These are phyloP conservation scores for Thalassiosira profunda DNA, from an alignment of 108 stramenopile genomes.

Conservation along the genomic window DNA sequence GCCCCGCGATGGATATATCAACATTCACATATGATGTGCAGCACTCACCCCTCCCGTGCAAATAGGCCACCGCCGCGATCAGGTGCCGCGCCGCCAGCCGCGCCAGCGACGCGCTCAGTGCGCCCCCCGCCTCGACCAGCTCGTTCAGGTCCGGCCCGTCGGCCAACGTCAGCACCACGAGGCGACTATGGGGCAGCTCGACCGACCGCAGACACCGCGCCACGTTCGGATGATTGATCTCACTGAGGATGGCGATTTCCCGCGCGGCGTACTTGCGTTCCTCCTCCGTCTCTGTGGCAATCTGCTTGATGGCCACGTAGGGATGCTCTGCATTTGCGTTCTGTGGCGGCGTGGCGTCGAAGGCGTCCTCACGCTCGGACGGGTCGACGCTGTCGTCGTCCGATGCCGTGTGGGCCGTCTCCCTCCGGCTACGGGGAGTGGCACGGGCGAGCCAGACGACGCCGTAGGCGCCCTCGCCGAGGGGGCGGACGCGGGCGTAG, in stretches of 20 bases:
- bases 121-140: conserved; percentile 72
- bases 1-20: too few relatives aligned
- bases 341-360: neutral
- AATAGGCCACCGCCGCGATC: conserved; percentile 77
- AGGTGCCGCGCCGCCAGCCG: conserved; percentile 73
- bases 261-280: conserved; percentile 74
- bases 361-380: conserved; percentile 8
- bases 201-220: conserved; percentile 67
- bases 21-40: too few relatives aligned
- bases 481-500: conserved; percentile 75
- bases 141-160: conserved; percentile 71
- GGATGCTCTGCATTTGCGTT: neutral
- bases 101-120: conserved; percentile 68
- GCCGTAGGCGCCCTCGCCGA: conserved; percentile 77
- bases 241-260: conserved; percentile 76
- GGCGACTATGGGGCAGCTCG: conserved; percentile 42
- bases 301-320: conserved; percentile 84
- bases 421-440: neutral
- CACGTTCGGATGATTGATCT: conserved; percentile 77
- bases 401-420: conserved; percentile 20
- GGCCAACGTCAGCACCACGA: conserved; percentile 70
- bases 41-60: conserved; percentile 84
- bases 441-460: conserved; percentile 80
- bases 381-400: conserved; percentile 39
- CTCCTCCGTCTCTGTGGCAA: conserved; percentile 71